These are phyloP conservation scores for Oxyria digyna DNA, from an alignment of 148 eudicot species.

Conservation along the genomic window DNA sequence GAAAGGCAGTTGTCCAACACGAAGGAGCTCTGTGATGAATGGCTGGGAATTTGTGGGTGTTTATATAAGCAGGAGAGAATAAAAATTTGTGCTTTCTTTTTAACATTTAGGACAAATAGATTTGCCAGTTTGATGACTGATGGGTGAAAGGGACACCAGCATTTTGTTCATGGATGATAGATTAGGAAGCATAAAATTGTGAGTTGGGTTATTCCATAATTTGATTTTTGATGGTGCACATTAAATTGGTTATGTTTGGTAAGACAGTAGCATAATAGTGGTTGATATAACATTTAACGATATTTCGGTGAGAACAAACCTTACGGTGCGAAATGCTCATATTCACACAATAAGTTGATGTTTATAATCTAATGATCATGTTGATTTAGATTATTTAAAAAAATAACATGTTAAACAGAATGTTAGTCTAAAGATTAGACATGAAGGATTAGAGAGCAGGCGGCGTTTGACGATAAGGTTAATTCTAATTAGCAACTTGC, in stretches of 20 bases:
- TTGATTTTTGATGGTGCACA: neutral
- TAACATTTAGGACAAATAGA: neutral
- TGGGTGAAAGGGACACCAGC: conserved; percentile 1
- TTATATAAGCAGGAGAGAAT: neutral
- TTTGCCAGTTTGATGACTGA: conserved; percentile 7
- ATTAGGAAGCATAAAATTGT: neutral
- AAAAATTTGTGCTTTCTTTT: neutral
- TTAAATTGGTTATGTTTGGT: neutral
- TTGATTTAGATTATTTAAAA: too few relatives aligned
- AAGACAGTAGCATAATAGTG: too few relatives aligned
- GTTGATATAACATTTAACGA: too few relatives aligned
- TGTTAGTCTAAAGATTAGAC: neutral
- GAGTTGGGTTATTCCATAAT: neutral
- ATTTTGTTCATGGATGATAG: neutral
- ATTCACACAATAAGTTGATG: too few relatives aligned
- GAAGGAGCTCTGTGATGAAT: neutral
- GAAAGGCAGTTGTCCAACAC: neutral
- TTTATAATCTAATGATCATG: too few relatives aligned
- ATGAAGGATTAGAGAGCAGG: conserved; percentile 1
- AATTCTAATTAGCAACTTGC: neutral
- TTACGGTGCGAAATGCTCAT: too few relatives aligned
- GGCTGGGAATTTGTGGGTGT: neutral
- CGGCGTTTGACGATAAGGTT: neutral
- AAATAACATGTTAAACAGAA: too few relatives aligned
- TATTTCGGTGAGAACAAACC: too few relatives aligned